phyloP scores from a whole-genome alignment of 2,329 filamentous ascomycete genomes.

The Graphilbum ipis-grandicollis region DNA sequence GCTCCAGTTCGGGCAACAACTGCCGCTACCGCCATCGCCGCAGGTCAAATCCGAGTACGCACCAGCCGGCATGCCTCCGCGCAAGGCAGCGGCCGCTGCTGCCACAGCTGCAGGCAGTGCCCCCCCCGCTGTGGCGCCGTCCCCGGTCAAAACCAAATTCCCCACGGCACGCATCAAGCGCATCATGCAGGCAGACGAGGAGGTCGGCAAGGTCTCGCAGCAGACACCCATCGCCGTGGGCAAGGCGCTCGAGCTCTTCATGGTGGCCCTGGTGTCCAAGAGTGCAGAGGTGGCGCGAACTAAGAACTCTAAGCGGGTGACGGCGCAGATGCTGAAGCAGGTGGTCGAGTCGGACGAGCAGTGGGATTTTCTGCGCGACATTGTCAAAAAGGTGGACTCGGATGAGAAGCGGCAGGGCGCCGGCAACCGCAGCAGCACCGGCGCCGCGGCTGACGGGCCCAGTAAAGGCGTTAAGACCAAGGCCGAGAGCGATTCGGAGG shows the following conservation, averaged over 20 bases:
- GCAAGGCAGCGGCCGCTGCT: neutral
- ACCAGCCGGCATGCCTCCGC: constrained; percentile 3
- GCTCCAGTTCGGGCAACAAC: too few species aligned
- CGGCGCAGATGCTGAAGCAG: constrained; percentile 78
- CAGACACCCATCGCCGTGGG: constrained; percentile 92
- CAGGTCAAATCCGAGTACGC: constrained; percentile 1
- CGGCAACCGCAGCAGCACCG: constrained; percentile 22
- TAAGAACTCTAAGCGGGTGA: constrained; percentile 77
- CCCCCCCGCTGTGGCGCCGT: constrained; percentile 31
- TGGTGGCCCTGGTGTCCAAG: constrained; percentile 84
- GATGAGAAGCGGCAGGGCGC: constrained; percentile 29
- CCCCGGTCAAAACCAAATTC: constrained; percentile 81
- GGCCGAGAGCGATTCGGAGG: constrained; percentile 14
- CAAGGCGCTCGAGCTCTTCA: constrained; percentile 92
- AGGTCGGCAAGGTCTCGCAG: constrained; percentile 95
- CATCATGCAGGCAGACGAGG: constrained; percentile 98
- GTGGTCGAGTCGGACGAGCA: constrained; percentile 79
- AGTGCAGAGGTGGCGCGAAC: constrained; percentile 70
- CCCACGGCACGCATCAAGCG: constrained; percentile 95
- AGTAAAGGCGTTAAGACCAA: constrained; percentile 6
- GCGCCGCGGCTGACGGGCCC: constrained; percentile 10
- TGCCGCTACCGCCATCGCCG: too few species aligned
- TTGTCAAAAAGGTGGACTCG: constrained; percentile 62
- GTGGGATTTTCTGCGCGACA: constrained; percentile 85
- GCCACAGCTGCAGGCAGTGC: constrained; percentile 7